phyloP scores from a whole-genome alignment of 139 green algal species.

The Nannochloris sp. region DNA sequence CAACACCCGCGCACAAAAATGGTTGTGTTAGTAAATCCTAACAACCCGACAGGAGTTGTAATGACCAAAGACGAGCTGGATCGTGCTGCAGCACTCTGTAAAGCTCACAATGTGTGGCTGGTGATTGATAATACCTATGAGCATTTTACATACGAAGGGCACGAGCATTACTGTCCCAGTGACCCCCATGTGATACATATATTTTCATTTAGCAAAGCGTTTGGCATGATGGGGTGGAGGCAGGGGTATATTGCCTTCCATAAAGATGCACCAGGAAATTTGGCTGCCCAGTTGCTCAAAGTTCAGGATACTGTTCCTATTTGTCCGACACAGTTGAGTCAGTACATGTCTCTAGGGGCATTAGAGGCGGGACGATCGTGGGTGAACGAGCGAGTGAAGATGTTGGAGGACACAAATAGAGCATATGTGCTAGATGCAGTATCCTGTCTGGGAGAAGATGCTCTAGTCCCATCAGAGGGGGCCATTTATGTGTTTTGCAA shows the following conservation, averaged over 20 bases:
- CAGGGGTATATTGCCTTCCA: conserved; percentile 74
- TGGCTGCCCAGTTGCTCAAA: conserved; percentile 60
- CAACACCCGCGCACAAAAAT: conserved; percentile 31
- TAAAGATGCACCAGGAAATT: conserved; percentile 7
- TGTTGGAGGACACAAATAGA: conserved; percentile 40
- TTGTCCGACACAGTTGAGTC: conserved; percentile 66
- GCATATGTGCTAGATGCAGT: conserved; percentile 51
- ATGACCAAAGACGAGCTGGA: conserved; percentile 53
- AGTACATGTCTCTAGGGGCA: conserved; percentile 59
- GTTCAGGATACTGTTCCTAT: conserved; percentile 90
- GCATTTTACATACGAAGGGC: conserved; percentile 71
- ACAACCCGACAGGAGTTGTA: conserved; percentile 82
- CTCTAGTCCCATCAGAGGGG: conserved; percentile 60
- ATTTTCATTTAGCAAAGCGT: conserved; percentile 83
- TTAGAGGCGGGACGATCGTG: conserved; percentile 44
- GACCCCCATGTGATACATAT: conserved; percentile 70
- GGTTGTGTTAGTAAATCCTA: conserved; percentile 76
- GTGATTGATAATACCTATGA: conserved; percentile 94
- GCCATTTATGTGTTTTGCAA: conserved; percentile 87
- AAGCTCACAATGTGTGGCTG: conserved; percentile 60
- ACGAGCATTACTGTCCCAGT: conserved; percentile 44
- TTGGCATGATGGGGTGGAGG: conserved; percentile 84
- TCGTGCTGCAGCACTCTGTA: conserved; percentile 44
- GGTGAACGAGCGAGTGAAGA: conserved; percentile 35
- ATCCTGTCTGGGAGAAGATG: conserved; percentile 36